Conservation (phyloP, 345 rosid species). For the Balakata baccata region DNA sequence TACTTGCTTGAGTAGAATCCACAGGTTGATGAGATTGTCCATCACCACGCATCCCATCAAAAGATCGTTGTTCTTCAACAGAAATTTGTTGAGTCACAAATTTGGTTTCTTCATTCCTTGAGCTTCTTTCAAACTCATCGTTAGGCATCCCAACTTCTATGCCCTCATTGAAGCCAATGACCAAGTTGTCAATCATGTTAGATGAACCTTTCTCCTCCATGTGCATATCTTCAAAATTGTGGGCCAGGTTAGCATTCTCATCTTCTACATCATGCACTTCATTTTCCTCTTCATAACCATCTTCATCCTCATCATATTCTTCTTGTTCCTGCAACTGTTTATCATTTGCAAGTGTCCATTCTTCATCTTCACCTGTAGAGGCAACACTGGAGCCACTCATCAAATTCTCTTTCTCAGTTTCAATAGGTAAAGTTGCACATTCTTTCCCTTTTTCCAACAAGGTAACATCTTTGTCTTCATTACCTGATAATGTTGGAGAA, state of each 20-base stretch:
- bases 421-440: slow-evolving; percentile 34
- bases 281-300: slow-evolving; percentile 80
- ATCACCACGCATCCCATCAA: slow-evolving; percentile 36
- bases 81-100: slow-evolving; percentile 42
- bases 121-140: slow-evolving; percentile 67
- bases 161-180: slow-evolving; percentile 85
- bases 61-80: slow-evolving; percentile 42
- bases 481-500: slow-evolving; percentile 46
- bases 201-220: slow-evolving; percentile 57
- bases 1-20: slow-evolving; percentile 40
- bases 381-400: slow-evolving; percentile 44
- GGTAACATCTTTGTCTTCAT: slow-evolving; percentile 42
- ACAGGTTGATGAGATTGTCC: slow-evolving; percentile 37
- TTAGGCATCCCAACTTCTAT: slow-evolving; percentile 77
- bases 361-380: slow-evolving; percentile 78
- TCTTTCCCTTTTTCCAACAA: slow-evolving; percentile 39
- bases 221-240: slow-evolving; percentile 57
- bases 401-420: slow-evolving; percentile 46
- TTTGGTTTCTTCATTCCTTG: slow-evolving; percentile 43
- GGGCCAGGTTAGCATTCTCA: slow-evolving; percentile 47
- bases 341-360: slow-evolving; percentile 69
- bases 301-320: slow-evolving; percentile 93
- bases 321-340: slow-evolving; percentile 78
- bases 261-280: slow-evolving; percentile 71
- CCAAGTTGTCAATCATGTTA: slow-evolving; percentile 50